These are phyloP conservation scores for Circinella umbellata DNA, from an alignment of 371 early-diverging fungal genomes.

Conservation along the genomic window DNA sequence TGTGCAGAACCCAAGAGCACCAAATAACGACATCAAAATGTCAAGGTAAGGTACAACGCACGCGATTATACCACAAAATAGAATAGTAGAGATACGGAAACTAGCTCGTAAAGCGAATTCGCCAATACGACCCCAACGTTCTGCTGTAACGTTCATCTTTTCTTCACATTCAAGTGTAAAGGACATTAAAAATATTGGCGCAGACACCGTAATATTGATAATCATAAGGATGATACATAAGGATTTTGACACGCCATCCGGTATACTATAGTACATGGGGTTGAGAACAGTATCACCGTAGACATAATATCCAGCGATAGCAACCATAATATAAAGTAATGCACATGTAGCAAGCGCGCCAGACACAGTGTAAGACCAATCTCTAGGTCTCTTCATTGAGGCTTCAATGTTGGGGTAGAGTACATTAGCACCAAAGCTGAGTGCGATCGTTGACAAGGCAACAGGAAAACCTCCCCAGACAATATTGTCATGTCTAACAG, in stretches of 20 bases:
- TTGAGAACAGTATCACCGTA: conserved; percentile 75
- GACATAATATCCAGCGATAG: conserved; percentile 78
- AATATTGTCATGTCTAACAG: conserved; percentile 36
- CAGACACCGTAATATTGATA: conserved; percentile 78
- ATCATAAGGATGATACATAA: conserved; percentile 77
- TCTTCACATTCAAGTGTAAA: conserved; percentile 75
- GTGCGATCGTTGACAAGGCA: conserved; percentile 69
- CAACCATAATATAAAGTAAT: conserved; percentile 74
- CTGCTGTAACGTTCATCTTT: conserved; percentile 59
- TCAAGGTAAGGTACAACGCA: conserved; percentile 80
- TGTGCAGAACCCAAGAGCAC: conserved; percentile 77
- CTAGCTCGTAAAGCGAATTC: conserved; percentile 51
- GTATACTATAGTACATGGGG: conserved; percentile 78
- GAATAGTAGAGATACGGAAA: conserved; percentile 59
- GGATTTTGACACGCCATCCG: conserved; percentile 60
- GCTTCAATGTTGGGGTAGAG: conserved; percentile 84
- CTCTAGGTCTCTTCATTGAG: conserved; percentile 76
- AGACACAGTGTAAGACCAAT: conserved; percentile 72
- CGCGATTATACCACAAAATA: conserved; percentile 62
- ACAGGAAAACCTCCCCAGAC: conserved; percentile 59
- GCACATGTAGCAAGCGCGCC: conserved; percentile 74
- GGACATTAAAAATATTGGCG: conserved; percentile 81
- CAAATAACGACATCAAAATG: conserved; percentile 80
- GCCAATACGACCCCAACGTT: conserved; percentile 55
- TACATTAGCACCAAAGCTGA: conserved; percentile 81